These are phyloP conservation scores for Schizophyllum commune DNA, from an alignment of 1,284 basidiomycete species.

Conservation along the genomic window DNA sequence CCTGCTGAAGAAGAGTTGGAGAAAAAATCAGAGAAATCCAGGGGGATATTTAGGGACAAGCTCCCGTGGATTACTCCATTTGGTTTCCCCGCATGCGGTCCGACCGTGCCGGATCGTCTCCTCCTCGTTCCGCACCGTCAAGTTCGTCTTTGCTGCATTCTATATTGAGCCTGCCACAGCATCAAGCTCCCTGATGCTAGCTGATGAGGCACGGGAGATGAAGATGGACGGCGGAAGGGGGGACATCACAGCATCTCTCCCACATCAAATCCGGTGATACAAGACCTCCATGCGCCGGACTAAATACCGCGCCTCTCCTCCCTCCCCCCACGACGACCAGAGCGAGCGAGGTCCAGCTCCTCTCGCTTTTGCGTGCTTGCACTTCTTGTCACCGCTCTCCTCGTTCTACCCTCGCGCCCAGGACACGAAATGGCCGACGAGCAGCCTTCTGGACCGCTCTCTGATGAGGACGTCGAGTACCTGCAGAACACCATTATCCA, in stretches of 20 bases:
- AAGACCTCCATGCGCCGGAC: background rate
- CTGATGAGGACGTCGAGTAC: background rate
- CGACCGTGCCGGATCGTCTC: no score
- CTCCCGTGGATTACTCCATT: no score
- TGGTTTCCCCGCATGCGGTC: no score
- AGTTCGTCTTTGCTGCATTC: no score
- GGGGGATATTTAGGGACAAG: no score
- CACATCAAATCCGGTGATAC: background rate
- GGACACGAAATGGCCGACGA: background rate
- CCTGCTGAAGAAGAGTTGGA: no score
- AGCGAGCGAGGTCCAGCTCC: background rate
- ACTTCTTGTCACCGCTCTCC: background rate
- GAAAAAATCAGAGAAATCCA: no score
- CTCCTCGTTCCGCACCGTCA: no score
- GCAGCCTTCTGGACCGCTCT: background rate
- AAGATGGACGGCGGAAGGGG: background rate
- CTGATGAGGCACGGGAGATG: background rate
- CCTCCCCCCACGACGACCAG: background rate
- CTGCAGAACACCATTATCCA: background rate
- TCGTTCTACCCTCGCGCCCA: background rate
- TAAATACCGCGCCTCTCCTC: background rate
- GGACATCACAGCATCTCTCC: background rate
- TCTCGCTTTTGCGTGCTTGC: background rate
- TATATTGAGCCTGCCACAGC: background rate
- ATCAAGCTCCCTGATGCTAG: background rate